phyloP scores from a whole-genome alignment of 2,329 filamentous ascomycete genomes.

The Acephala macrosclerotiorum region DNA sequence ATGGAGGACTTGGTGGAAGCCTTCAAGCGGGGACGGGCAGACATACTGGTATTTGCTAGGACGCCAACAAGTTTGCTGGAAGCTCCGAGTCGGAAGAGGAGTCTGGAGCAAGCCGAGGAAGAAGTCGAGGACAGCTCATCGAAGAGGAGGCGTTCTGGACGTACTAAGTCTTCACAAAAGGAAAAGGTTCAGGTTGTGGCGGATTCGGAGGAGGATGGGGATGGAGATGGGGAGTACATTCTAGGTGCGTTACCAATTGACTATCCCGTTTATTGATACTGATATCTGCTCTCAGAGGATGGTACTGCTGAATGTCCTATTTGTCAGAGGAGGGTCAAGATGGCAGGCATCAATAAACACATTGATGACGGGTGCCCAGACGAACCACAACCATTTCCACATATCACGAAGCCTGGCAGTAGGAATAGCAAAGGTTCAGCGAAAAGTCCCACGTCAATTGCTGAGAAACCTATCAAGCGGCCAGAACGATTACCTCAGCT shows the following conservation, averaged over 20 bases:
- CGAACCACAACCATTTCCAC: constrained; percentile 24
- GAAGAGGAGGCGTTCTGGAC: constrained; percentile 61
- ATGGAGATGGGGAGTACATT: constrained; percentile 38
- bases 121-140: constrained; percentile 42
- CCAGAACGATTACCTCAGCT: constrained; percentile 69
- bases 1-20: constrained; percentile 84
- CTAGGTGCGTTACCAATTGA: constrained; percentile 36
- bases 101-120: constrained; percentile 46
- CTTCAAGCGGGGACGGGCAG: constrained; percentile 71
- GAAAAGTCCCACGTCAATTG: constrained; percentile 18
- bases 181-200: constrained; percentile 46
- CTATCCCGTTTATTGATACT: constrained; percentile 7
- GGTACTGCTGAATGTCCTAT: constrained; percentile 86
- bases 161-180: constrained; percentile 51
- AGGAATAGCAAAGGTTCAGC: constrained; percentile 16
- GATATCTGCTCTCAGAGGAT: constrained; percentile 33
- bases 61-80: constrained; percentile 41
- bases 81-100: constrained; percentile 58
- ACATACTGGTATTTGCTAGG: constrained; percentile 70
- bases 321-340: constrained; percentile 79
- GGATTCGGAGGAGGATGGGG: constrained; percentile 37
- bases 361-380: constrained; percentile 62
- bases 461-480: constrained; percentile 38
- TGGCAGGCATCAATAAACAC: constrained; percentile 79
- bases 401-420: constrained; percentile 1